These are phyloP conservation scores for Stachybotrys chartarum DNA, from an alignment of 2,329 filamentous ascomycete genomes.

Conservation along the genomic window DNA sequence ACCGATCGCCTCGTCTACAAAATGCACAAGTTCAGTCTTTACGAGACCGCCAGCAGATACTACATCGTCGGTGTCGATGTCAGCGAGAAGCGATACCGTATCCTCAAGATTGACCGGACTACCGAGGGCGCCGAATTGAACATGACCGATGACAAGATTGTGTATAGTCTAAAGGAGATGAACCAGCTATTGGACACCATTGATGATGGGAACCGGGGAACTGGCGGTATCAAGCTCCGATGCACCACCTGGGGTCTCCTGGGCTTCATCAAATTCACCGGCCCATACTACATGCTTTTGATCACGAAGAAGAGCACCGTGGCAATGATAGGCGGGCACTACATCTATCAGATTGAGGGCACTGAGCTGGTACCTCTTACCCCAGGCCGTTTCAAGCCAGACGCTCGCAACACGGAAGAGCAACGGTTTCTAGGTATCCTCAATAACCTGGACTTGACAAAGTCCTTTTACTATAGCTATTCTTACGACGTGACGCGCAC, in stretches of 20 bases:
- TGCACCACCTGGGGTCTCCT: constrained; percentile 90
- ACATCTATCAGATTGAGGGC: constrained; percentile 89
- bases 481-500: constrained; percentile 94
- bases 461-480: constrained; percentile 97
- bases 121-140: constrained; percentile 68
- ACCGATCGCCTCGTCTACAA: constrained; percentile 40
- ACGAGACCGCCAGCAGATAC: constrained; percentile 88
- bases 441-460: constrained; percentile 81
- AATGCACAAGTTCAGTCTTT: constrained; percentile 97
- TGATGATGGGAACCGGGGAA: constrained; percentile 86
- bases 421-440: constrained; percentile 82
- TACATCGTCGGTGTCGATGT: constrained; percentile 93
- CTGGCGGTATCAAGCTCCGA: constrained; percentile 81
- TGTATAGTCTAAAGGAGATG: constrained; percentile 90
- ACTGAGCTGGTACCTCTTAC: constrained; percentile 88
- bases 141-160: constrained; percentile 88
- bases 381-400: constrained; percentile 67
- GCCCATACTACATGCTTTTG: constrained; percentile 92
- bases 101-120: constrained; percentile 91
- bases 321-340: constrained; percentile 92
- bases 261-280: constrained; percentile 93
- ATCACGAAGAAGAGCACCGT: constrained; percentile 95
- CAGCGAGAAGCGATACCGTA: constrained; percentile 79
- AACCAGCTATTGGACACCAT: constrained; percentile 89
- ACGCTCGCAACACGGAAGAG: constrained; percentile 77